Conservation (phyloP, 176 grass and related monocot species). For the Dendrocalamus sinicus region DNA sequence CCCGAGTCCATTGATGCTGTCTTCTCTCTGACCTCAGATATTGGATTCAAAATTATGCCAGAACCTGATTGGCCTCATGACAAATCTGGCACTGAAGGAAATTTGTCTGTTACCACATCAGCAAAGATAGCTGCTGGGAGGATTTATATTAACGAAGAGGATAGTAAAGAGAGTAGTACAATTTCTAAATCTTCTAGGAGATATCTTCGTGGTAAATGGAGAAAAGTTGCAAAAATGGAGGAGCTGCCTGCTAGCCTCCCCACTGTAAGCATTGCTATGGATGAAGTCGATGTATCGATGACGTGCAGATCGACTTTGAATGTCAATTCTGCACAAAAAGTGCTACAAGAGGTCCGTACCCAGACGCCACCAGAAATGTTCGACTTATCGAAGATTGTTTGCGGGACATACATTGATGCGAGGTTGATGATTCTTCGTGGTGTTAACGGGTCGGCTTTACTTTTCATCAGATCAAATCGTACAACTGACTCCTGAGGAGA, state of each 20-base stretch:
- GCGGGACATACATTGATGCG: slow-evolving; percentile 87
- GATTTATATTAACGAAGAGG: slow-evolving; percentile 62
- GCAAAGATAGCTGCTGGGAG: slow-evolving; percentile 65
- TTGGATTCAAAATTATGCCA: slow-evolving; percentile 87
- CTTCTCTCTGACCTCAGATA: slow-evolving; percentile 66
- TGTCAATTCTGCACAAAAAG: slow-evolving; percentile 51
- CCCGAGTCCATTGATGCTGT: slow-evolving; percentile 32
- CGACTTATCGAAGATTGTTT: slow-evolving; percentile 76
- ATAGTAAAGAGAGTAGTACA: slow-evolving; percentile 37
- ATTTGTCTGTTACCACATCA: slow-evolving; percentile 57
- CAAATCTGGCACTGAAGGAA: slow-evolving; percentile 74
- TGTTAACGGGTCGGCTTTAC: slow-evolving; percentile 71
- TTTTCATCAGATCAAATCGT: slow-evolving; percentile 72
- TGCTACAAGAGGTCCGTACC: slow-evolving; percentile 75
- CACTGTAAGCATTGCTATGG: slow-evolving; percentile 49
- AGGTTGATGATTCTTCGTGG: slow-evolving; percentile 88
- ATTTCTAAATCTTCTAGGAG: slow-evolving; percentile 38
- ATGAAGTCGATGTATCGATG: slow-evolving; percentile 67
- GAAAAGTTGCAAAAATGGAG: slow-evolving; percentile 51
- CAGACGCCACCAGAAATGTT: slow-evolving; percentile 90
- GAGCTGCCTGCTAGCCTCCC: slow-evolving; percentile 73
- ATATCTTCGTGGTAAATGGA: slow-evolving; percentile 62
- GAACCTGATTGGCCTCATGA: slow-evolving; percentile 78
- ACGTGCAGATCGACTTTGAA: slow-evolving; percentile 52
- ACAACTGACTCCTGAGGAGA: slow-evolving; percentile 40